Evolutionary conservation across 805 yeast species (phyloP), one percentile per base, ranked within the genome.

Genomic region (Kregervanrija delftensis): DNA sequence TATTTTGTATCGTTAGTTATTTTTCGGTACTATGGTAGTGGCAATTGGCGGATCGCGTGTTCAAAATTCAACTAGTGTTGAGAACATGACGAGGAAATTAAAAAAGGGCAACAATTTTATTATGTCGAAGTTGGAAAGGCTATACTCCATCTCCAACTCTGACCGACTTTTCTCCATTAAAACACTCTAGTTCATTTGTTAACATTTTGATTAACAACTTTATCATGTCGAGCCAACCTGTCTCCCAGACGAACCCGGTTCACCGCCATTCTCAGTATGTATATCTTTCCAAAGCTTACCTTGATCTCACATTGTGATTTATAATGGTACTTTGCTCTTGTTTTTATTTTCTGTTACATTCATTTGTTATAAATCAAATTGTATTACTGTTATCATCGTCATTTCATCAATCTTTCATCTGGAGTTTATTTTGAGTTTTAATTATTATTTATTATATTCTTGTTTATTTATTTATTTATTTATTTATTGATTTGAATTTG

Each of bases 221-320:
- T 22, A 22, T 22, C 28, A 22, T 22, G 28, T 22, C 28, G 28
- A 22, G 28, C 28, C 28, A 22, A 22, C 8, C 28, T 22, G 28
- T 22, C 28, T 8, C 28, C 6, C 28, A 22, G 28, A 22, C 28
- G 28, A 22, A 17, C 30, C 16, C 33, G 11, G 33, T 11, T 10
- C 39, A 39, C n/a, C 42, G 17, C 1, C 46, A 39, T 17, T 43
- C 46, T 15, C 46, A 42, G 46, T 43, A 43, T 14, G 46, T 43
- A 31, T 13, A 12, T 17, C 31, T 30, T 30, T 4, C 10, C 8
- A 30, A 30, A 28, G 14, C 16, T 12, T 39, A 14, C 14, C 17
- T 30, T 38, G 15, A 4, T 15, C 16, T 14, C 16, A 11, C 6
- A 15, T 31, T 5, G 16, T 30, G 15, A 16, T 38, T 38, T 31